phyloP scores from a whole-genome alignment of 495 filamentous ascomycete genomes.

The Talaromyces thailandensis region DNA sequence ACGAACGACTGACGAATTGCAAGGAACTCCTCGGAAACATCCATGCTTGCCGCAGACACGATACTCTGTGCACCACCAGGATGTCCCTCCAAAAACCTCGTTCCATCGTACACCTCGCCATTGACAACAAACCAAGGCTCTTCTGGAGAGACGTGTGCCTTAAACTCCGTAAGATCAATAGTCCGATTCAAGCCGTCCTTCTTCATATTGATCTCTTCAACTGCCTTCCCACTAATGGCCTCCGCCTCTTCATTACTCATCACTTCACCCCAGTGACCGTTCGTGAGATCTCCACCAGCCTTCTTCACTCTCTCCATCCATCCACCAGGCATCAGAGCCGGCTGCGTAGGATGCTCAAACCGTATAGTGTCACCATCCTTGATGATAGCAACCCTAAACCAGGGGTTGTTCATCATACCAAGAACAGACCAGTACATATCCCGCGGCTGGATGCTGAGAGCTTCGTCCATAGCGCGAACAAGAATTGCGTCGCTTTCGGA shows the following conservation, averaged over 20 bases:
- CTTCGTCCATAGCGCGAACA: constrained; percentile 87
- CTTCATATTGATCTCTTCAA: constrained; percentile 74
- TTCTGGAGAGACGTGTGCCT: constrained; percentile 53
- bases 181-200: constrained; percentile 53
- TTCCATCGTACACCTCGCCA: constrained; percentile 89
- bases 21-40: constrained; percentile 90
- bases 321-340: constrained; percentile 67
- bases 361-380: constrained; percentile 57
- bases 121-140: constrained; percentile 89
- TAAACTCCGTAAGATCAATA: constrained; percentile 67
- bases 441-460: constrained; percentile 75
- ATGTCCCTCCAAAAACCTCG: constrained; percentile 72
- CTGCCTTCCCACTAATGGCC: constrained; percentile 10
- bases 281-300: constrained; percentile 68
- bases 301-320: constrained; percentile 98
- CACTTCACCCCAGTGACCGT: constrained; percentile 83
- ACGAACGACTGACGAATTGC: constrained; percentile 66
- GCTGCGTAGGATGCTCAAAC: constrained; percentile 90
- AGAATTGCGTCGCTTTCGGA: constrained; percentile 61
- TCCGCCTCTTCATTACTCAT: constrained; percentile 33
- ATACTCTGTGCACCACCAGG: constrained; percentile 89
- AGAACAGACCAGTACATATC: constrained; percentile 98
- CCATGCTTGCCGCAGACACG: constrained; percentile 69
- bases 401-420: constrained; percentile 99
- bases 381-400: constrained; percentile 77